A percentile compares a stretch with the other conserved stretches of the same genome.
Evolutionary conservation across 257 asterid genomes (phyloP).

Genomic region (Ilex aquifolium): DNA sequence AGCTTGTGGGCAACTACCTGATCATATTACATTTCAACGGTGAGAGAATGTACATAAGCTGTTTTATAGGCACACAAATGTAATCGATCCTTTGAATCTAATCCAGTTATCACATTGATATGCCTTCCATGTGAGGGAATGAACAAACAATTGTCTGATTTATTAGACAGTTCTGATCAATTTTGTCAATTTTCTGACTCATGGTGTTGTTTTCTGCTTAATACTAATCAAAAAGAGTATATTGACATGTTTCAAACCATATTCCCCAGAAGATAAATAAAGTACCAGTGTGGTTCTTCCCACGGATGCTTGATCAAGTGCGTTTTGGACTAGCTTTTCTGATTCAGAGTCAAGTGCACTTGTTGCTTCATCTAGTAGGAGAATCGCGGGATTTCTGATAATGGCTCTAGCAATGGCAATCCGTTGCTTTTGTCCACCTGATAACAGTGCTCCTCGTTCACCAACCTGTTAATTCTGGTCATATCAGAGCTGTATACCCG

Average conservation of each 20-base stretch:
- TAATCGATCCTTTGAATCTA: too few relatives aligned
- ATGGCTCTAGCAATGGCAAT: slow-evolving; percentile 89
- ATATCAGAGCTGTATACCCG: neutral
- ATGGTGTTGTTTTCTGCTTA: too few relatives aligned
- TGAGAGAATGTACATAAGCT: too few relatives aligned
- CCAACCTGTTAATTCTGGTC: slow-evolving; percentile 43
- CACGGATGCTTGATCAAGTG: slow-evolving; percentile 74
- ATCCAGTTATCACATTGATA: too few relatives aligned
- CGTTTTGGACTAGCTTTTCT: slow-evolving; percentile 70
- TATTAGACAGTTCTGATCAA: too few relatives aligned
- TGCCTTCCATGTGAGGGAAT: too few relatives aligned
- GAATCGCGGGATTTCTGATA: slow-evolving; percentile 63
- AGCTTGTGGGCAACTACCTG: slow-evolving; percentile 95
- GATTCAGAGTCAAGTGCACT: slow-evolving; percentile 93
- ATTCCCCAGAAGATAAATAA: neutral
- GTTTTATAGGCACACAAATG: too few relatives aligned
- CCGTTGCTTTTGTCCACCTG: slow-evolving; percentile 90
- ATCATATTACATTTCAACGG: neutral
- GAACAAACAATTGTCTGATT: too few relatives aligned
- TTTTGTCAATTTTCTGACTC: too few relatives aligned
- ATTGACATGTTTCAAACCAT: too few relatives aligned
- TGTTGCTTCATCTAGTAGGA: slow-evolving; percentile 90
- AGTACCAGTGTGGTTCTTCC: slow-evolving; percentile 86
- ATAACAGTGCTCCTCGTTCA: slow-evolving; percentile 72
- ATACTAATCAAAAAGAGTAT: too few relatives aligned